Evolutionary conservation across 768 basidiomycete species (phyloP), one percentile per base, ranked within the genome.

Genomic region (Kwoniella shandongensis): DNA sequence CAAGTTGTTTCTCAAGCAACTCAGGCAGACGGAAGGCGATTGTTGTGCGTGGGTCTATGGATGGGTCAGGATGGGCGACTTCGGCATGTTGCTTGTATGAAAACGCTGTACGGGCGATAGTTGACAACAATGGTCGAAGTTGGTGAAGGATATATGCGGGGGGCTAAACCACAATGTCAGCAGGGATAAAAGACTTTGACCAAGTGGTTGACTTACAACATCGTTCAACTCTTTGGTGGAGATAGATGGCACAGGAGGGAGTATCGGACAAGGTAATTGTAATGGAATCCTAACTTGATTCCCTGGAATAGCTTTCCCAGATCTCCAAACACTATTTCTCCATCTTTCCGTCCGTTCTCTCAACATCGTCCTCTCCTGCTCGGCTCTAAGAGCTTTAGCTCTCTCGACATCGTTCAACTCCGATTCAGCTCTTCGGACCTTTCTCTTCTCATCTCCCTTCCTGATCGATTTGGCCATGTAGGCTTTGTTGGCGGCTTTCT

Each of bases 141-240:
- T 46, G 44, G n/a, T 40, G 18, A 7, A 49, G 25, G 27, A 63
- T 51, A 41, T 63, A 63, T 29, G 46, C 32, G 15, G 47, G 40
- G 23, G 61, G 61, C 61, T 63, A 36, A 13, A 12, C 15, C 29
- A 32, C 29, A 11, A 15, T 7, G 45, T 47, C 45, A 47, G 45
- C 45, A 27, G 26, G 32, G 7, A 10, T 36, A 23, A 22, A 27
- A 2, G 11, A 13, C 4, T 49, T 5, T 18, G 44, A 46, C 38
- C 27, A 44, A 18, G 27, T 20, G 30, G 22, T 18, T 30, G 2
- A 63, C 61, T 63, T 38, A 63, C 61, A 11, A 63, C 47, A n/a
- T 52, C 45, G n/a, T 29, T 27, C 23, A 45, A 20, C 1, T 44
- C 39, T 3, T 36, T 42, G 1, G 15, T 30, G 18, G 22, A 5